Evolutionary conservation across 1,284 basidiomycete genomes (phyloP).

Genomic region (Sphaerobolus stellatus): DNA sequence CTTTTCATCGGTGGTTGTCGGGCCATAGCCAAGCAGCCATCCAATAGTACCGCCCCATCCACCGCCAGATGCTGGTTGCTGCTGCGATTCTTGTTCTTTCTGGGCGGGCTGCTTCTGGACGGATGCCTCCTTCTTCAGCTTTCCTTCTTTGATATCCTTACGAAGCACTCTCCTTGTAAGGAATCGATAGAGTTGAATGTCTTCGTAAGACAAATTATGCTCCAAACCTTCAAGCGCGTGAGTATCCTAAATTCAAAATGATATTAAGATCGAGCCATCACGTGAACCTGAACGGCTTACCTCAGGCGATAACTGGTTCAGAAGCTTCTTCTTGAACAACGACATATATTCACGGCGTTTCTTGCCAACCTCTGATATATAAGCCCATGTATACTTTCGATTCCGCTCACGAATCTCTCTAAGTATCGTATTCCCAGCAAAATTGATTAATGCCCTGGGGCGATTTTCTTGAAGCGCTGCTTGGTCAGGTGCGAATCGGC

Average conservation of each 20-base stretch:
- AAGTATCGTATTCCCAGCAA: constrained; percentile 82
- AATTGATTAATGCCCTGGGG: constrained; percentile 74
- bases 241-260: constrained; percentile 59
- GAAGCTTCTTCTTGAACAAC: constrained; percentile 79
- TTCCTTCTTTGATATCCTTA: constrained; percentile 75
- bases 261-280: neutral
- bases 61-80: constrained; percentile 37
- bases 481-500: constrained; percentile 70
- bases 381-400: constrained; percentile 89
- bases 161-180: constrained; percentile 88
- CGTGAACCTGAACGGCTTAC: constrained; percentile 31
- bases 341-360: constrained; percentile 83
- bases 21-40: constrained; percentile 82
- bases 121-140: constrained; percentile 74
- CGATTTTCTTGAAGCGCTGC: constrained; percentile 64
- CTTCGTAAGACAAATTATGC: constrained; percentile 85
- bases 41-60: constrained; percentile 72
- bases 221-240: constrained; percentile 71
- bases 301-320: constrained; percentile 54
- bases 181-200: constrained; percentile 96
- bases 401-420: constrained; percentile 86
- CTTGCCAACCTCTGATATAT: constrained; percentile 87
- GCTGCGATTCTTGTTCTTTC: constrained; percentile 45
- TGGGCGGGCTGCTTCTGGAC: too few species aligned
- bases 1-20: constrained; percentile 13